Evolutionary conservation across 2,329 filamentous ascomycete genomes (phyloP).

Genomic region (Botrytis galanthina): DNA sequence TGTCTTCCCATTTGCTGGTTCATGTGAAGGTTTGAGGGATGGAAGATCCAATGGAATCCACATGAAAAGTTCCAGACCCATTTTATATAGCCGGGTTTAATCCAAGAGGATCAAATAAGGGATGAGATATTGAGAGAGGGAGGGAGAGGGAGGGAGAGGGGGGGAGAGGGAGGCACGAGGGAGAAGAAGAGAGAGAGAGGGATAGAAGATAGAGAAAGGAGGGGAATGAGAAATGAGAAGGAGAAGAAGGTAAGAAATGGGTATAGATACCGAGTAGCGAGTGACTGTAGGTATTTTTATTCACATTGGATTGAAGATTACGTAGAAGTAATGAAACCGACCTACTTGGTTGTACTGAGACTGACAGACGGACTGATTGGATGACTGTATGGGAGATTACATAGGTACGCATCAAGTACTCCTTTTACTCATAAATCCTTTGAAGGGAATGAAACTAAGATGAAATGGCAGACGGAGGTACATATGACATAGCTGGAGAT

Average conservation of each 20-base stretch:
- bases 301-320: background rate
- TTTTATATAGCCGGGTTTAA: background rate
- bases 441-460: background rate
- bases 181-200: background rate
- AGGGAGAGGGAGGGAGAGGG: too few species aligned
- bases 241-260: background rate
- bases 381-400: background rate
- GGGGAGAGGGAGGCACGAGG: too few species aligned
- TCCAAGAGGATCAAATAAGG: background rate
- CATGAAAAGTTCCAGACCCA: background rate
- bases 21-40: background rate
- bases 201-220: background rate
- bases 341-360: background rate
- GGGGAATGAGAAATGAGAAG: background rate
- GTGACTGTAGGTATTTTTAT: background rate
- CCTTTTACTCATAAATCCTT: background rate
- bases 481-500: background rate
- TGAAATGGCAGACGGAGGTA: background rate
- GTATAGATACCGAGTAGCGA: too few species aligned
- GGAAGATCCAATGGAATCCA: conserved; percentile 1
- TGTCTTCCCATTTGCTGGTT: background rate
- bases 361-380: background rate
- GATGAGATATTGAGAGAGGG: background rate
- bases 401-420: background rate
- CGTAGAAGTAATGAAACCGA: background rate